phyloP scores from a whole-genome alignment of 352 stramenopile genomes.

The Pythium monospermum region DNA sequence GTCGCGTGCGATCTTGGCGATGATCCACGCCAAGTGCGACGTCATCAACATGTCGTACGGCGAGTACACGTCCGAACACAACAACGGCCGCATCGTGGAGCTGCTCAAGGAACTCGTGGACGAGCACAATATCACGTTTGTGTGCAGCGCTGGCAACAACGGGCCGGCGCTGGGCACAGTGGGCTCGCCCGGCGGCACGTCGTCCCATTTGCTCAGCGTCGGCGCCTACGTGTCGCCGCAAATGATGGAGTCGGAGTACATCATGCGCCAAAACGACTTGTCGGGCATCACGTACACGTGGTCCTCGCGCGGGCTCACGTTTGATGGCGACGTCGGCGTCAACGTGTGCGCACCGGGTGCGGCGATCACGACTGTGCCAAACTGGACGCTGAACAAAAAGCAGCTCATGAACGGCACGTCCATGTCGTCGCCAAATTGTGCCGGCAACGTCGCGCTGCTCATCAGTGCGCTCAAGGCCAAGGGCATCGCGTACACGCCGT shows the following conservation, averaged over 20 bases:
- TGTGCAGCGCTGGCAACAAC: constrained; percentile 94
- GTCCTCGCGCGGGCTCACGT: constrained; percentile 89
- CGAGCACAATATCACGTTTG: constrained; percentile 91
- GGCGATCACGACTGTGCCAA: constrained; percentile 92
- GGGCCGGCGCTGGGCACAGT: constrained; percentile 94
- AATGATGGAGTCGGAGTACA: constrained; percentile 94
- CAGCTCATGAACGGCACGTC: constrained; percentile 97
- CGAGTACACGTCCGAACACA: constrained; percentile 87
- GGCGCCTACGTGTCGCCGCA: constrained; percentile 93
- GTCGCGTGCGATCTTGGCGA: constrained; percentile 87
- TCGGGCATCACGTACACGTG: constrained; percentile 86
- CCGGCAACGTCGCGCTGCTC: constrained; percentile 91
- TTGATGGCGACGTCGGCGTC: constrained; percentile 90
- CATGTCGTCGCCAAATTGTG: constrained; percentile 95
- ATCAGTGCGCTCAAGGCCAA: constrained; percentile 88
- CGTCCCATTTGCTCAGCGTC: constrained; percentile 87
- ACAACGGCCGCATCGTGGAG: constrained; percentile 87
- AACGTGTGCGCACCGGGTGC: constrained; percentile 92
- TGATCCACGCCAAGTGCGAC: constrained; percentile 87
- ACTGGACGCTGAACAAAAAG: constrained; percentile 95
- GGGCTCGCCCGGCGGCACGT: constrained; percentile 88
- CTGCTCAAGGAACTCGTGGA: constrained; percentile 88
- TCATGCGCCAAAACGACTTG: constrained; percentile 69
- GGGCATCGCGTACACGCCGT: constrained; percentile 77
- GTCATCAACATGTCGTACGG: constrained; percentile 97